phyloP scores from a whole-genome alignment of 2,329 filamentous ascomycete species.

The Diaporthe amygdali region DNA sequence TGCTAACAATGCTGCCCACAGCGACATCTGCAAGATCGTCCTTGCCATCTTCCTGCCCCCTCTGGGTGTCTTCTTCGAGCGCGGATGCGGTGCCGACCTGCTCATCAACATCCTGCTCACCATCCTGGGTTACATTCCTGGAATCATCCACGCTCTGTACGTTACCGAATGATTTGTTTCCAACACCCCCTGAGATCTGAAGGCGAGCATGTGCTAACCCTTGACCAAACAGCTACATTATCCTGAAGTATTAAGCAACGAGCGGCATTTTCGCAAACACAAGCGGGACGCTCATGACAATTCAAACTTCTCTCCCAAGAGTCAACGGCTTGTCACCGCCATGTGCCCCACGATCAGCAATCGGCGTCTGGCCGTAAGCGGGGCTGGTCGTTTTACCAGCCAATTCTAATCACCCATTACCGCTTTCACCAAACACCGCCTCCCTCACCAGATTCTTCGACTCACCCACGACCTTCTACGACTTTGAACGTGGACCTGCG shows the following conservation, averaged over 20 bases:
- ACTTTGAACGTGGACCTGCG: neutral
- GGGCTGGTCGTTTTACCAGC: neutral
- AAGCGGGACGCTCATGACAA: neutral
- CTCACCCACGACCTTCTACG: neutral
- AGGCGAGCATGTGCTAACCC: conserved; percentile 30
- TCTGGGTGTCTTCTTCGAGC: conserved; percentile 92
- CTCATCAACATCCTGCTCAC: conserved; percentile 93
- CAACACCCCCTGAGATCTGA: neutral
- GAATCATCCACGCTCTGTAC: conserved; percentile 89
- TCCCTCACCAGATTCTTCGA: neutral
- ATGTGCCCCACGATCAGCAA: neutral
- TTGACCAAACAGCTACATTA: conserved; percentile 67
- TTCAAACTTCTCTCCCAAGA: neutral
- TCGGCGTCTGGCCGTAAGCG: neutral
- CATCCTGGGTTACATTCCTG: conserved; percentile 73
- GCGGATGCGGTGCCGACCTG: conserved; percentile 84
- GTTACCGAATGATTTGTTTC: neutral
- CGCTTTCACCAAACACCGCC: neutral
- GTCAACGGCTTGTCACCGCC: neutral
- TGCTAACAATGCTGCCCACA: conserved; percentile 23
- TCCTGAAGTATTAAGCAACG: conserved; percentile 76
- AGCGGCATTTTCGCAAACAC: neutral
- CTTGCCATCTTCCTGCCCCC: conserved; percentile 90
- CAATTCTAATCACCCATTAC: neutral
- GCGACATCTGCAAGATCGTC: conserved; percentile 72